Evolutionary conservation across 371 early-diverging fungal genomes (phyloP).

Genomic region (Apophysomyces sp.): DNA sequence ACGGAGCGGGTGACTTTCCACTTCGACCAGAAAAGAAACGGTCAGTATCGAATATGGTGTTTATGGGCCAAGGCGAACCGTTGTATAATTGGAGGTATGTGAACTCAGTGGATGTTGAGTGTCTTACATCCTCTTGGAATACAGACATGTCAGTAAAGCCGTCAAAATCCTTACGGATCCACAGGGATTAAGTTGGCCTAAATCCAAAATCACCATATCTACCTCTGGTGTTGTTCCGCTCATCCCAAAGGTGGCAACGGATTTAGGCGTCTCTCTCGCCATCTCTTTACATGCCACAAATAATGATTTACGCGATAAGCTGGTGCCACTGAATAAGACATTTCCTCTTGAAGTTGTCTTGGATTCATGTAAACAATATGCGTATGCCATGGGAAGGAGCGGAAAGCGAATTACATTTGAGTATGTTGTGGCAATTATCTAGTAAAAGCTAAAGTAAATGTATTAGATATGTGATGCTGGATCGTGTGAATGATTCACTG

Average conservation of each 20-base stretch:
- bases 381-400: slow-evolving; percentile 40
- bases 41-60: slow-evolving; percentile 80
- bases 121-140: background rate
- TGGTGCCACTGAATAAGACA: slow-evolving; percentile 88
- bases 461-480: slow-evolving; percentile 80
- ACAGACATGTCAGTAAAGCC: slow-evolving; percentile 69
- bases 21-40: slow-evolving; percentile 34
- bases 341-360: slow-evolving; percentile 72
- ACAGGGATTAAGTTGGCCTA: slow-evolving; percentile 66
- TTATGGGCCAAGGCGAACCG: slow-evolving; percentile 95
- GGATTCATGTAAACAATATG: slow-evolving; percentile 71
- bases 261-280: slow-evolving; percentile 82
- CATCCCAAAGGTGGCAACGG: slow-evolving; percentile 71
- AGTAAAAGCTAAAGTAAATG: background rate
- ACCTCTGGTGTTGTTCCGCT: slow-evolving; percentile 91
- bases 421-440: slow-evolving; percentile 25
- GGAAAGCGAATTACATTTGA: slow-evolving; percentile 74
- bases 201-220: slow-evolving; percentile 80
- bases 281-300: slow-evolving; percentile 89
- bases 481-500: slow-evolving; percentile 75
- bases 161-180: slow-evolving; percentile 73
- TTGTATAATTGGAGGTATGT: slow-evolving; percentile 74
- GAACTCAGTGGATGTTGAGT: too few relatives aligned
- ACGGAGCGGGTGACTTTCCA: slow-evolving; percentile 58
- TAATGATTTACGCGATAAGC: slow-evolving; percentile 70